Percentiles rank a stretch among this genome's conserved stretches.
phyloP scores from a whole-genome alignment of 768 basidiomycete species.

The Mycena chlorophos region DNA sequence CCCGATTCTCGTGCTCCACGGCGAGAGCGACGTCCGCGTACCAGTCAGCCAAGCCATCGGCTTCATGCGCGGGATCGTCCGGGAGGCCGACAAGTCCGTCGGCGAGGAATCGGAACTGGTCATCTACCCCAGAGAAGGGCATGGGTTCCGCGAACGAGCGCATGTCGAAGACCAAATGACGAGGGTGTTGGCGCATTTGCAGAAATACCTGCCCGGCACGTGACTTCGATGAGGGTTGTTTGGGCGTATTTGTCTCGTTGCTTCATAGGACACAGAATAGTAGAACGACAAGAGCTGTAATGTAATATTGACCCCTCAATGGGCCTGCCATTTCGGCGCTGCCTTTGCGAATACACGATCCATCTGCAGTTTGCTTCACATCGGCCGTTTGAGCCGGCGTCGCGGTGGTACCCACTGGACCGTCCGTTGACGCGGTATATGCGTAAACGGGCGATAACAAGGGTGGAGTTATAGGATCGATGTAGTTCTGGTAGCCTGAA shows the following conservation, averaged over 20 bases:
- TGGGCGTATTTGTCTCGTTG: not conserved
- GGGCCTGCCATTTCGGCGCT: constrained; percentile 1
- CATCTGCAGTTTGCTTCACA: constrained; percentile 24
- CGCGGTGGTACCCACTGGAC: constrained; percentile 25
- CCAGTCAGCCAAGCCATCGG: constrained; percentile 16
- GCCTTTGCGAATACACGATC: constrained; percentile 29
- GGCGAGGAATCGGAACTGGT: constrained; percentile 11
- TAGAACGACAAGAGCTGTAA: not conserved
- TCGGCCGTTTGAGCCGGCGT: constrained; percentile 25
- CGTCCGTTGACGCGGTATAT: constrained; percentile 21
- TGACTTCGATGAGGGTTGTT: not conserved
- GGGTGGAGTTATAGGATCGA: constrained; percentile 27
- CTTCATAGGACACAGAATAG: not conserved
- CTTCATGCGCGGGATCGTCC: constrained; percentile 19
- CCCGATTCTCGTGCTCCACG: constrained; percentile 14
- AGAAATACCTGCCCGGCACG: constrained; percentile 8
- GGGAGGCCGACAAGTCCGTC: constrained; percentile 13
- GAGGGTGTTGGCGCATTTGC: constrained; percentile 16
- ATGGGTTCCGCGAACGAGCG: constrained; percentile 13
- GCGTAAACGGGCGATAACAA: constrained; percentile 29
- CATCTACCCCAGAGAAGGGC: constrained; percentile 20
- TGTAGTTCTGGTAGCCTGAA: constrained; percentile 27
- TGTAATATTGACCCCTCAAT: not conserved
- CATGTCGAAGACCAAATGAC: constrained; percentile 18
- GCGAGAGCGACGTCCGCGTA: constrained; percentile 18